Evolutionary conservation across 192 early-diverging fungal species (phyloP).

Genomic region (Gamsiella multidivaricata): DNA sequence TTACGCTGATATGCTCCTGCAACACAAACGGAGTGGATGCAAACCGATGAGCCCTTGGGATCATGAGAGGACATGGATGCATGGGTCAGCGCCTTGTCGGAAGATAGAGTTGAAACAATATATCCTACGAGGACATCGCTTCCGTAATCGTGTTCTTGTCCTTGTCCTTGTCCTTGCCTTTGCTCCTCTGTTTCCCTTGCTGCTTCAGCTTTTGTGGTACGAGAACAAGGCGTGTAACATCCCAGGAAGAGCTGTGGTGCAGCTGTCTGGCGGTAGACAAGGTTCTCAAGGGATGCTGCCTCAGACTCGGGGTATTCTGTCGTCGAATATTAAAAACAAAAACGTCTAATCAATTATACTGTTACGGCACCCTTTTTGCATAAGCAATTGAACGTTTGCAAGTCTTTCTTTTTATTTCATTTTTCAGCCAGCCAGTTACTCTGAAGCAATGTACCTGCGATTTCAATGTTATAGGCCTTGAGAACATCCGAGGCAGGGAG

Average conservation of each 20-base stretch:
- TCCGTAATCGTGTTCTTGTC: background rate
- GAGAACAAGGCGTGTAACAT: slow-evolving; percentile 17
- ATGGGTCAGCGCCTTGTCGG: slow-evolving; percentile 62
- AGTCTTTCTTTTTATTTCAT: too few species aligned
- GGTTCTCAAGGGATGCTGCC: slow-evolving; percentile 56
- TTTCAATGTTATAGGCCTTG: slow-evolving; percentile 14
- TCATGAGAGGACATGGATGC: slow-evolving; percentile 74
- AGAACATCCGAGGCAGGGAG: slow-evolving; percentile 9
- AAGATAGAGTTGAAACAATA: slow-evolving; percentile 66
- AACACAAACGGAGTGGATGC: slow-evolving; percentile 78
- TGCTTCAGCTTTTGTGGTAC: background rate
- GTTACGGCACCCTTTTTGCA: background rate
- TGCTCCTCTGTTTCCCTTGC: background rate
- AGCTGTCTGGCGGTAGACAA: slow-evolving; percentile 49
- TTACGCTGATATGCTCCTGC: slow-evolving; percentile 55
- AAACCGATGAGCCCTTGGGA: slow-evolving; percentile 67
- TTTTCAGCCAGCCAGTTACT: background rate
- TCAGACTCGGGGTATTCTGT: slow-evolving; percentile 59
- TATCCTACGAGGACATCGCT: slow-evolving; percentile 63
- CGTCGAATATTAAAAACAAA: background rate
- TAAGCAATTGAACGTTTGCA: background rate
- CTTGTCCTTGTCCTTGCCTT: too few species aligned
- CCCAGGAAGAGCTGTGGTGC: slow-evolving; percentile 56
- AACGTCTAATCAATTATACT: background rate
- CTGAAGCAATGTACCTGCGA: slow-evolving; percentile 3